Percentiles rank a stretch among this genome's conserved stretches.
Evolutionary conservation across 2,329 filamentous ascomycete species (phyloP).

Genomic region (Colletotrichum abscissum): DNA sequence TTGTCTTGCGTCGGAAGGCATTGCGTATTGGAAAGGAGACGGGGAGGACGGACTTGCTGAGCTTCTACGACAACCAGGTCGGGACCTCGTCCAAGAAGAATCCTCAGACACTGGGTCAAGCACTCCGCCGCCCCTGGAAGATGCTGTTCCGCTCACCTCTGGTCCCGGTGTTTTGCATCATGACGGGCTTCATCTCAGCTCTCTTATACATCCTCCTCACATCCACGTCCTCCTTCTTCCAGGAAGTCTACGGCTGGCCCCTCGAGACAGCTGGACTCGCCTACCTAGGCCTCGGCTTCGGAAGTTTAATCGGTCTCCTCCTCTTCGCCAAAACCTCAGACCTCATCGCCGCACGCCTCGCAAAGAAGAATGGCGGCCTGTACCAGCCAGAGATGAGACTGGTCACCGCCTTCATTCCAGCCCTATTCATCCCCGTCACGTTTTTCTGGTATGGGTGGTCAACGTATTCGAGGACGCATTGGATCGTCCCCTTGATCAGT

Average conservation of each 20-base stretch:
- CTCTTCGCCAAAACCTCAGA: neutral
- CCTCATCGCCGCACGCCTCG: neutral
- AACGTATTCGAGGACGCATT: neutral
- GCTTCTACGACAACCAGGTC: too few relatives aligned
- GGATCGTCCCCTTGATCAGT: neutral
- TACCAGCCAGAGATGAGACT: neutral
- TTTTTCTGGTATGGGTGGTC: neutral
- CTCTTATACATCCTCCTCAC: neutral
- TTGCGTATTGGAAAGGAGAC: too few relatives aligned
- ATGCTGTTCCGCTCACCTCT: neutral
- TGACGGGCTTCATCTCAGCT: neutral
- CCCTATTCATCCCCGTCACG: neutral
- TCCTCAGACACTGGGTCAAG: neutral
- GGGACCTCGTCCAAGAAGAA: too few relatives aligned
- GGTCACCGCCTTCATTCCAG: neutral
- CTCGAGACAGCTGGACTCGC: neutral
- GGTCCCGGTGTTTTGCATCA: neutral
- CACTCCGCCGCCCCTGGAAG: neutral
- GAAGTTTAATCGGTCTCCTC: neutral
- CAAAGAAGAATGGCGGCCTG: neutral
- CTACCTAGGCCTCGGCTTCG: neutral
- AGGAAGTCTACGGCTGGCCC: neutral
- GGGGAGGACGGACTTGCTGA: too few relatives aligned
- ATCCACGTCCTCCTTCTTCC: neutral
- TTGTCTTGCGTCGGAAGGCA: too few relatives aligned